These are phyloP conservation scores for Blastomyces silverae DNA, from an alignment of 2,329 filamentous ascomycete species.

Conservation along the genomic window DNA sequence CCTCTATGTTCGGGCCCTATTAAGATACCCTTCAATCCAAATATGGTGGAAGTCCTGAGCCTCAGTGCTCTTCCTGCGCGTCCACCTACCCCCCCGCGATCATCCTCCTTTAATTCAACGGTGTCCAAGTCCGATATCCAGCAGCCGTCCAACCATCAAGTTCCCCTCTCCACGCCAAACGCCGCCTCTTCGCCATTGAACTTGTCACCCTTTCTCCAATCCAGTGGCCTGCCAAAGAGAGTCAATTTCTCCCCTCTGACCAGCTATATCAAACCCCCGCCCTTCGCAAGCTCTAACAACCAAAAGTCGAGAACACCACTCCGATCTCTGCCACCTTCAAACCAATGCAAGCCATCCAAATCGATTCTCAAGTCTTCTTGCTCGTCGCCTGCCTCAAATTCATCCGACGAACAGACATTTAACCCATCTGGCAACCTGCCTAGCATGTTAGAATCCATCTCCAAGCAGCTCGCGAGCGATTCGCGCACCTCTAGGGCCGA, in stretches of 20 bases:
- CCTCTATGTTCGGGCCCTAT: conserved; percentile 7
- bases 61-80: conserved; percentile 41
- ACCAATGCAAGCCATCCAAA: conserved; percentile 53
- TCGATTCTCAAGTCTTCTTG: conserved; percentile 71
- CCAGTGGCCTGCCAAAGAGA: conserved; percentile 42
- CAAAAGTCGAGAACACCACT: conserved; percentile 39
- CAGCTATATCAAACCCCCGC: conserved; percentile 47
- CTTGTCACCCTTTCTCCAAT: conserved; percentile 29
- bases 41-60: conserved; percentile 42
- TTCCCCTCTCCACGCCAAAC: conserved; percentile 3
- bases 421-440: conserved; percentile 56
- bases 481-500: conserved; percentile 70
- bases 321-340: conserved; percentile 44
- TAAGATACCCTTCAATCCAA: conserved; percentile 23
- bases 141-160: conserved; percentile 2
- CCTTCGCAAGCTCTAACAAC: conserved; percentile 27
- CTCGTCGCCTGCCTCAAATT: conserved; percentile 37
- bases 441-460: conserved; percentile 76
- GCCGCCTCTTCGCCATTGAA: conserved; percentile 39
- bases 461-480: conserved; percentile 69
- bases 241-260: conserved; percentile 58
- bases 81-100: conserved; percentile 52
- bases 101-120: conserved; percentile 26
- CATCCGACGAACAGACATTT: conserved; percentile 39
- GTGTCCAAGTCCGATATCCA: conserved; percentile 18